Evolutionary conservation across 2,329 filamentous ascomycete species (phyloP), one percentile per base, ranked within the genome.

Genomic region (Aspergillus eucalypticola): DNA sequence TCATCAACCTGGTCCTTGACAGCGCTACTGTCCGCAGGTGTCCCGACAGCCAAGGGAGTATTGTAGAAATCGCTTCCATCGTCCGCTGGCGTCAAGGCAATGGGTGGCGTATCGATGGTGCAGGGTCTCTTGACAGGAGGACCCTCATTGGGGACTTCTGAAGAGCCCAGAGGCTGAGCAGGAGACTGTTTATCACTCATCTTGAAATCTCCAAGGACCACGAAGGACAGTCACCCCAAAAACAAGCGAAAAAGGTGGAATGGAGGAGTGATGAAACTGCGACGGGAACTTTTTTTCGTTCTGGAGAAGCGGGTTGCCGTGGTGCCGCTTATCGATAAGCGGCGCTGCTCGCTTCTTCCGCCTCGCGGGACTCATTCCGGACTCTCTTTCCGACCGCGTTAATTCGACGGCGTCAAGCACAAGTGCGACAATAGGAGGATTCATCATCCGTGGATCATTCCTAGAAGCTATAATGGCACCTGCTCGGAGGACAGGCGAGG

Each of bases 61-160:
- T 76, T 77, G 67, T 79, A 78, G 48, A 78, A 78, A 67, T 79
- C 75, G 60, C 75, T 78, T 53, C 69, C 75, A 67, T 76, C 72
- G 58, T 77, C 77, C 19, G 63, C 64, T 8, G 67, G 71, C 19
- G 73, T 72, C 59, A 64, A 67, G 59, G 69, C 62, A 58, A 71
- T 62, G 52, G 73, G 67, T 66, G 70, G 71, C 62, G 67, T 68
- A 54, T 75, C 70, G 46, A 63, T 69, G 51, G 64, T 64, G 58
- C 64, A 67, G 52, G 73, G 62, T 51, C 61, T 68, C 56, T 74
- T 73, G 15, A 64, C 54, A 27, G 67, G 64, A 61, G 69, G 67
- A 8, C 55, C 67, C 13, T 72, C 71, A 13, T 11, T 44, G 25
- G 41, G 39, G n/a, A 44, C 53, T 8, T 55, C 41, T 11, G 27